These are phyloP conservation scores for Pharus latifolius DNA, from an alignment of 176 grass and related monocot genomes.

Conservation along the genomic window DNA sequence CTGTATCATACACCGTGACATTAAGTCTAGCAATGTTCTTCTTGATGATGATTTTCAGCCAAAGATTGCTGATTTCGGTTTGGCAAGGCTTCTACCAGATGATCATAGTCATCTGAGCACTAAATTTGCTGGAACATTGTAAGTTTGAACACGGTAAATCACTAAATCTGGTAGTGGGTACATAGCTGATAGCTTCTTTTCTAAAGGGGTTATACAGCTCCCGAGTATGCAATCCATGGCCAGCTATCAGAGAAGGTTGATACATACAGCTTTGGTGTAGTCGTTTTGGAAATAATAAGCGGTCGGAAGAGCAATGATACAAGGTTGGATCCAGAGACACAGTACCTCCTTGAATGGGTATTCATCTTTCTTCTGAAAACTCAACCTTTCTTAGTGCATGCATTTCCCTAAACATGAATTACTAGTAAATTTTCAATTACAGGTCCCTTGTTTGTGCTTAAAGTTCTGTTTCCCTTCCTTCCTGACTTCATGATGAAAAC, in stretches of 20 bases:
- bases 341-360: constrained; percentile 90
- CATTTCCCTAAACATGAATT: neutral
- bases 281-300: constrained; percentile 77
- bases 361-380: constrained; percentile 20
- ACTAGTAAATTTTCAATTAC: neutral
- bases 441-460: neutral
- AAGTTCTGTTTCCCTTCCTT: neutral
- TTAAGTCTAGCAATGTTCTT: constrained; percentile 72
- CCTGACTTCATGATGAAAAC: neutral
- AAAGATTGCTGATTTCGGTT: constrained; percentile 74
- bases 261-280: constrained; percentile 71
- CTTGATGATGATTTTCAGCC: constrained; percentile 71
- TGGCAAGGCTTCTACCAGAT: constrained; percentile 68
- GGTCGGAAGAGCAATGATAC: constrained; percentile 71
- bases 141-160: constrained; percentile 24
- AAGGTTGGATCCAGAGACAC: constrained; percentile 46
- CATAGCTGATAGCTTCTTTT: neutral
- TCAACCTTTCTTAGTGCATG: neutral
- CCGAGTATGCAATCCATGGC: constrained; percentile 81
- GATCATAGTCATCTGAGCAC: constrained; percentile 84
- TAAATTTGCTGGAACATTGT: constrained; percentile 85
- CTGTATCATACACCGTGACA: constrained; percentile 86
- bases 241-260: constrained; percentile 78
- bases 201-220: constrained; percentile 78
- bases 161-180: neutral